Evolutionary conservation across 2,329 filamentous ascomycete species (phyloP).

Genomic region (Ceratocystis albifundus): DNA sequence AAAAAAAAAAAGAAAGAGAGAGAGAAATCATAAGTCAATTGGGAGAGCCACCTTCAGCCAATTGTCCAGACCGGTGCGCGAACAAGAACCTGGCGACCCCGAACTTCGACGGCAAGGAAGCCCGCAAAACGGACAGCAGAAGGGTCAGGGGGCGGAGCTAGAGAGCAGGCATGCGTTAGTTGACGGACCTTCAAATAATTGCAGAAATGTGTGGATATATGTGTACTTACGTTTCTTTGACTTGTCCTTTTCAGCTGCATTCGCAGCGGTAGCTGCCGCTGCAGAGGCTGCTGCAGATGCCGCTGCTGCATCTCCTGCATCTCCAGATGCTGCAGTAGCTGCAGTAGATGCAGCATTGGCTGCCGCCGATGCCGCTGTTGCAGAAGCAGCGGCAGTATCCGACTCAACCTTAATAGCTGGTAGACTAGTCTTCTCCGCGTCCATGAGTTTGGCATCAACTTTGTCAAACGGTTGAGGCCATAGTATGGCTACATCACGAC

Average conservation of each 20-base stretch:
- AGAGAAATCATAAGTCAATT: constrained; percentile 16
- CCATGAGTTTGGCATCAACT: constrained; percentile 67
- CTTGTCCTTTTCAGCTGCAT: constrained; percentile 36
- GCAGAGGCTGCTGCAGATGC: background rate
- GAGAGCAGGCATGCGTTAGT: background rate
- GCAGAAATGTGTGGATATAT: background rate
- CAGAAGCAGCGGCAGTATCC: constrained; percentile 24
- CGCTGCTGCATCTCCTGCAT: background rate
- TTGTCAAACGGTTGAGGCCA: constrained; percentile 70
- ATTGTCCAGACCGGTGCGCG: constrained; percentile 65
- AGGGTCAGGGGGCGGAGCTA: constrained; percentile 32
- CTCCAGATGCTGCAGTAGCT: background rate
- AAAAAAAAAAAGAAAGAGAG: constrained; percentile 22
- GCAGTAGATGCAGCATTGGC: constrained; percentile 29
- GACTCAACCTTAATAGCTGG: constrained; percentile 36
- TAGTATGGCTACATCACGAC: constrained; percentile 75
- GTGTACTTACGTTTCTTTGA: constrained; percentile 40
- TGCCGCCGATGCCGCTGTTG: constrained; percentile 32
- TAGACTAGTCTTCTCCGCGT: constrained; percentile 62
- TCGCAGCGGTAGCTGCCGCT: constrained; percentile 29
- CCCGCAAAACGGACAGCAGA: constrained; percentile 60
- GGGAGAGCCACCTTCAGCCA: constrained; percentile 25
- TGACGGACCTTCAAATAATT: background rate
- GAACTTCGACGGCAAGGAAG: constrained; percentile 63
- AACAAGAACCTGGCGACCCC: constrained; percentile 60